These are phyloP conservation scores for Diplodia sapinea DNA, from an alignment of 2,329 filamentous ascomycete genomes.

Conservation along the genomic window DNA sequence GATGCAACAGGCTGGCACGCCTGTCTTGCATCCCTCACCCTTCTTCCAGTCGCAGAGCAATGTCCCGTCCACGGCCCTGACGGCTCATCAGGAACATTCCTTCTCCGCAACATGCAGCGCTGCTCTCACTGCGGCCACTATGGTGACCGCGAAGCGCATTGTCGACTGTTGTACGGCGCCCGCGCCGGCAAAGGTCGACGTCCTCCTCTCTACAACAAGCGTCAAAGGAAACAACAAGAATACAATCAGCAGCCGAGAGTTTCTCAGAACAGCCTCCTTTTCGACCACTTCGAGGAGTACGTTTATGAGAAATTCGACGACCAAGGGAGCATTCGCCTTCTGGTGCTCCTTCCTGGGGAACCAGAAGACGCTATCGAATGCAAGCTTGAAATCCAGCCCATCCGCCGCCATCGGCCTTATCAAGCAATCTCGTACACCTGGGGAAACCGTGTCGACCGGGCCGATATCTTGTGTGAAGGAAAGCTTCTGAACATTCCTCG, in stretches of 20 bases:
- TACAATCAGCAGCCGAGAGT: background rate
- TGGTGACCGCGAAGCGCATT: background rate
- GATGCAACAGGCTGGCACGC: background rate
- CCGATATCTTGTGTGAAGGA: slow-evolving; percentile 25
- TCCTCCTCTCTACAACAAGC: background rate
- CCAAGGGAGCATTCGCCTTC: background rate
- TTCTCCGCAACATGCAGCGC: background rate
- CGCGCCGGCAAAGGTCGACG: background rate
- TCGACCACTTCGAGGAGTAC: background rate
- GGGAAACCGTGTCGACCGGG: slow-evolving; percentile 15
- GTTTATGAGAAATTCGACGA: background rate
- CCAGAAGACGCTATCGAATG: background rate
- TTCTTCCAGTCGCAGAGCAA: background rate
- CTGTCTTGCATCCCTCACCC: background rate
- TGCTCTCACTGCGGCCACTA: slow-evolving; percentile 7
- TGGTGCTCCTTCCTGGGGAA: background rate
- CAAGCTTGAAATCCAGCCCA: background rate
- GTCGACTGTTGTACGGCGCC: background rate
- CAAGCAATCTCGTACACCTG: slow-evolving; percentile 34
- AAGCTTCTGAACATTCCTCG: slow-evolving; percentile 2
- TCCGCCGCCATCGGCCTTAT: background rate
- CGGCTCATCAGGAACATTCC: background rate
- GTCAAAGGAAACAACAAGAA: background rate
- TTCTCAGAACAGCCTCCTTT: background rate
- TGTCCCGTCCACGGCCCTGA: background rate